Conservation (phyloP, 2,329 filamentous ascomycete genomes). For the Neopestalotiopsis rosae region DNA sequence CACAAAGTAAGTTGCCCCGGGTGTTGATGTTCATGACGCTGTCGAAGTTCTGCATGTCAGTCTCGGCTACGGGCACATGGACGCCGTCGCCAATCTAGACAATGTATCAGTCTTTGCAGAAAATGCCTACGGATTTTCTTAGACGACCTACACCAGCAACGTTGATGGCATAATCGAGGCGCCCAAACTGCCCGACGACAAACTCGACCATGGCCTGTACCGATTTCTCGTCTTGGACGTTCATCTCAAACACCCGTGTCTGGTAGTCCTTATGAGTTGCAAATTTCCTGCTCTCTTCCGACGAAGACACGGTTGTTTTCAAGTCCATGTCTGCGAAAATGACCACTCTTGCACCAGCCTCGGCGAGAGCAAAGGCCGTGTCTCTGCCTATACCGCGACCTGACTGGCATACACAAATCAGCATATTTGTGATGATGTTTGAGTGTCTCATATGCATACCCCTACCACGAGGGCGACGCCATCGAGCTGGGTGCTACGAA, state of each 20-base stretch:
- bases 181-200: not conserved
- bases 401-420: slow-evolving; percentile 9
- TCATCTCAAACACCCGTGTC: not conserved
- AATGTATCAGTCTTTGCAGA: not conserved
- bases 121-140: not conserved
- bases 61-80: slow-evolving; percentile 24
- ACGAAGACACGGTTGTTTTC: slow-evolving; percentile 20
- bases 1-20: slow-evolving; percentile 24
- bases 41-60: slow-evolving; percentile 26
- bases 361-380: slow-evolving; percentile 27
- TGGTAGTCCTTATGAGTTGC: slow-evolving; percentile 25
- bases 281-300: slow-evolving; percentile 27
- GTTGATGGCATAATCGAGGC: not conserved
- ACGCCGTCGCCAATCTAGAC: slow-evolving; percentile 23
- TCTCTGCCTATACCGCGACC: slow-evolving; percentile 28
- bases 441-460: no score
- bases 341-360: slow-evolving; percentile 26
- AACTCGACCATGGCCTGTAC: not conserved
- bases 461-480: no score
- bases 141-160: not conserved
- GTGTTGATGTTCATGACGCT: slow-evolving; percentile 29
- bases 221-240: not conserved
- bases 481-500: no score
- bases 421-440: no score
- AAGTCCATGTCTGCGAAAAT: slow-evolving; percentile 28